Base-by-base conservation (phyloP, 2,329 filamentous ascomycete genomes). In the Curvularia sp. region DNA sequence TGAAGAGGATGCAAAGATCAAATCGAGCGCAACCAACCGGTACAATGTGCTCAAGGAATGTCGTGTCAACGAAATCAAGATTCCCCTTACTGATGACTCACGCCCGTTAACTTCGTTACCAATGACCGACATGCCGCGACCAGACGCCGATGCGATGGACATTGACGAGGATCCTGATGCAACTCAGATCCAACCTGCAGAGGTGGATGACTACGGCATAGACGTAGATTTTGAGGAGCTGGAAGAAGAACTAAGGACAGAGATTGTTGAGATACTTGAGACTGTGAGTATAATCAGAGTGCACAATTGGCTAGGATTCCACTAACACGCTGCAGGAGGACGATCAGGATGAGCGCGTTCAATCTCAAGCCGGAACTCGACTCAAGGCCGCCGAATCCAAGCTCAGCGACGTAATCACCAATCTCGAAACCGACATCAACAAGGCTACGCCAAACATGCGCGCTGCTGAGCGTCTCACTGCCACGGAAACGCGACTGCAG, bases 401-500 rank as follows among this genome's bases (percentile, higher is more conserved):
- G 57, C 83, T 99, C 1, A 86, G 90, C 52, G 91, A 96, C 53
- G 89, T 88, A 70, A 92, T 99, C 64, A 82, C 85, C 19, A 84
- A 84, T 27, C 83, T 99, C 9, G 88, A 88, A 43, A 81, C 84
- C 30, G 91, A 97, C 67, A 86, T 99, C 19, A 93, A 97, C 74
- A 97, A 97, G 78, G 89, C 98, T 77, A 93, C 95, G 61, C 95
- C 95, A 25, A 98, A 99, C 77, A 96, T 97, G 87, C 92, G 94
- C 69, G 95, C 94, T 8, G 92, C 93, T 78, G 93, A 98, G 73
- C 91, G 94, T 49, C 84, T 99, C 5, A 91, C 95, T 73, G 89
- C 88, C 21, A 93, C 96, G 8, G 91, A 96, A 76, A 85, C 87
- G 50, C 89, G 93, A 60, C 88, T 97, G 23, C 89, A 91, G 64